Percentiles rank a stretch among this genome's conserved stretches.
These are phyloP conservation scores for Xylariaceae sp. DNA, from an alignment of 2,329 filamentous ascomycete genomes.

Conservation along the genomic window DNA sequence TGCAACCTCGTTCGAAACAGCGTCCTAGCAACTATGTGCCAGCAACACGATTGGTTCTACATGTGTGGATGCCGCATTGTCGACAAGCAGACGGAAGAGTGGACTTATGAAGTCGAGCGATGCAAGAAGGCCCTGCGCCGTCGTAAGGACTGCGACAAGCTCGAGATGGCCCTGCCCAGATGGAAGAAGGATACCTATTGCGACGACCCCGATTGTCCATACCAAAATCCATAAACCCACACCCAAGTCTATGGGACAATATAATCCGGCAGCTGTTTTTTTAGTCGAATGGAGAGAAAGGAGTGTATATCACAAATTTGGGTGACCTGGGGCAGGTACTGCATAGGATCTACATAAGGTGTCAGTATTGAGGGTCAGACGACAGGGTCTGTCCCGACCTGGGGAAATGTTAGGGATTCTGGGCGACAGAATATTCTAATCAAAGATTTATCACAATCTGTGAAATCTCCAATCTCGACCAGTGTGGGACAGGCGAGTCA, in stretches of 20 bases:
- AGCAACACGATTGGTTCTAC: conserved; percentile 24
- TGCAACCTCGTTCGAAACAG: no score
- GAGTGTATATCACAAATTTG: background rate
- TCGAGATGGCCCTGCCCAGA: conserved; percentile 23
- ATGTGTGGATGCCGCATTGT: conserved; percentile 24
- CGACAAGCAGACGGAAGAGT: conserved; percentile 17
- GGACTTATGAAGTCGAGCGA: conserved; percentile 19
- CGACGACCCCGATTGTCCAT: conserved; percentile 22
- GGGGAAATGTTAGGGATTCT: no score
- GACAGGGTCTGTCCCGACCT: no score
- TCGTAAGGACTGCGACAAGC: conserved; percentile 18
- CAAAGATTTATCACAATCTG: no score
- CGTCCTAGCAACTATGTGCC: conserved; percentile 15
- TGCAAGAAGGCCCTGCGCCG: conserved; percentile 18
- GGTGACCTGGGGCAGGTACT: no score
- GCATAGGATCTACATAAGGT: no score
- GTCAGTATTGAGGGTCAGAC: no score
- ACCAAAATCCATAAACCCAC: no score
- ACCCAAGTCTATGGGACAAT: conserved; percentile 8
- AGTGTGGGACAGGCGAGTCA: no score
- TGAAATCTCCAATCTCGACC: no score
- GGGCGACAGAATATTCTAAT: no score
- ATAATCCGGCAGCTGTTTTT: background rate
- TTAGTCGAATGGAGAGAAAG: background rate
- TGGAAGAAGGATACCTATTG: conserved; percentile 23